Conservation (phyloP, 345 rosid species). For the Eucalyptus cloeziana region DNA sequence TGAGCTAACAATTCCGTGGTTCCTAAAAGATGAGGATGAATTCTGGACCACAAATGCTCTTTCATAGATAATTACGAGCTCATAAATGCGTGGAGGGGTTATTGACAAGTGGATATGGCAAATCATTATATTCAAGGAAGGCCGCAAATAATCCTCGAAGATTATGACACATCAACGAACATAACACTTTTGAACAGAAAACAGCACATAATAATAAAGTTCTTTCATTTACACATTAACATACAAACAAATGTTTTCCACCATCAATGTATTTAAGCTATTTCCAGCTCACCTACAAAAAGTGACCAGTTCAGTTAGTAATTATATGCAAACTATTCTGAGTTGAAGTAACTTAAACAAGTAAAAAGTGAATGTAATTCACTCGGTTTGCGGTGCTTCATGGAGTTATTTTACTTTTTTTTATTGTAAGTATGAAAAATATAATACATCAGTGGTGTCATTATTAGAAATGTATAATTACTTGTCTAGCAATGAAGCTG, state of each 20-base stretch:
- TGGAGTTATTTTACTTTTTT: background rate
- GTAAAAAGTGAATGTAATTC: background rate
- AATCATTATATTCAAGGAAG: background rate
- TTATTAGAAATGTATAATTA: background rate
- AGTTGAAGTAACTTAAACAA: background rate
- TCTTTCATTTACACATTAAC: too few species aligned
- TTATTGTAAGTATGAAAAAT: background rate
- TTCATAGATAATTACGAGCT: background rate
- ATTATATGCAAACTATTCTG: background rate
- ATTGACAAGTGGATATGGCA: background rate
- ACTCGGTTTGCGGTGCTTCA: background rate
- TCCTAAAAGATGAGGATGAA: background rate
- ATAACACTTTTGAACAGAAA: too few species aligned
- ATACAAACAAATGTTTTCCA: too few species aligned
- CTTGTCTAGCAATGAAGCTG: background rate
- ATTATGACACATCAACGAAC: too few species aligned
- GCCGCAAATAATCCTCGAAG: background rate
- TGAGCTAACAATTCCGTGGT: background rate
- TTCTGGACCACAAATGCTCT: background rate
- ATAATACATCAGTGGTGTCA: too few species aligned
- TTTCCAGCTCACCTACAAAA: background rate
- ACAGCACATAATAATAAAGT: too few species aligned
- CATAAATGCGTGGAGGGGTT: too few species aligned
- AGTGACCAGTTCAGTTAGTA: fast-evolving
- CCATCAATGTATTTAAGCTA: background rate